Conservation (phyloP, 306 rosid species). For the Abrus pulchellus region DNA sequence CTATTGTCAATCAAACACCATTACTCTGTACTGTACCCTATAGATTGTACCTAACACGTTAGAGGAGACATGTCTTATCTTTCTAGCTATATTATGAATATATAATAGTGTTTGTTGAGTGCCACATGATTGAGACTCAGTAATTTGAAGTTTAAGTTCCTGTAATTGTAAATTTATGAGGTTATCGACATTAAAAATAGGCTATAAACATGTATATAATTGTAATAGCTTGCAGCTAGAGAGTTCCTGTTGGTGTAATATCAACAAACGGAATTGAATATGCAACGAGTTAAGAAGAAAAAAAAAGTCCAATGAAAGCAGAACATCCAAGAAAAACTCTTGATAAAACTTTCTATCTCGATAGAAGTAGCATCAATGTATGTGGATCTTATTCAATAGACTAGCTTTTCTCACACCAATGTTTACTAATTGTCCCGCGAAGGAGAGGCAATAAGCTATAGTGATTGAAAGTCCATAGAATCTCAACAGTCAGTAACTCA, state of each 20-base stretch:
- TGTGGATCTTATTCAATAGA: slow-evolving; percentile 37
- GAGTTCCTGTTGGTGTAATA: slow-evolving; percentile 4
- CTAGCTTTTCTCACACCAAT: neutral
- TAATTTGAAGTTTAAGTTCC: neutral
- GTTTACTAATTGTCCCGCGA: neutral
- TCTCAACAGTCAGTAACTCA: neutral
- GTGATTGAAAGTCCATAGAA: neutral
- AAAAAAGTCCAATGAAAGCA: neutral
- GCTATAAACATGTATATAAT: neutral
- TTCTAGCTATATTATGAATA: neutral
- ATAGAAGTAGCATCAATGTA: neutral
- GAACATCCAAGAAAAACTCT: slow-evolving; percentile 10
- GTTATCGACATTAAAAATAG: neutral
- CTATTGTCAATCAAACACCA: neutral
- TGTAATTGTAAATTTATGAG: neutral
- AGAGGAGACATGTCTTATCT: neutral
- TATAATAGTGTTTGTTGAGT: neutral
- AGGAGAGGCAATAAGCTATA: neutral
- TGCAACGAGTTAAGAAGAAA: neutral
- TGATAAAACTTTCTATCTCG: slow-evolving; percentile 6
- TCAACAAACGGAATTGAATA: slow-evolving; percentile 12
- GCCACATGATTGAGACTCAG: neutral
- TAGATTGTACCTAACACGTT: neutral
- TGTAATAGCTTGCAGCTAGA: neutral
- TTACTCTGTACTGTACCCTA: neutral